Base-by-base conservation (phyloP, 352 stramenopile species). In the Pythium utonaiense region DNA sequence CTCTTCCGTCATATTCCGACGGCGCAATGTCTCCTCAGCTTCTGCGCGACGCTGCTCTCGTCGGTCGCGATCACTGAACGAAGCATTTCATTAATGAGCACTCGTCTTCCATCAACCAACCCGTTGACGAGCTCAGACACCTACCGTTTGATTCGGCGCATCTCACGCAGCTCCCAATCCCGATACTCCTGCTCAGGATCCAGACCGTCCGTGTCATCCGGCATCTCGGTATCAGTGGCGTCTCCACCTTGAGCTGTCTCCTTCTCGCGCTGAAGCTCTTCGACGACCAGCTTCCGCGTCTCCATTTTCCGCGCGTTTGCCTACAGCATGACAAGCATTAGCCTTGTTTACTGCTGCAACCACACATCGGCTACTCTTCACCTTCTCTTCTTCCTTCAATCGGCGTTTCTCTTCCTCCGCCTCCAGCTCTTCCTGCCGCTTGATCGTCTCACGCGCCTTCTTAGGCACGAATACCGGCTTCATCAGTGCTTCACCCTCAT, bases 1-100 rank as follows among this genome's bases (percentile, higher is more conserved):
- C 64, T 98, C 96, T 57, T 98, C 94, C 28, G 97, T 99, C 82
- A 99, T 81, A 40, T 94, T 93, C n/a, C 90, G 84, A 34, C 89
- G 73, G 8, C 88, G 83, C 45, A 83, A 52, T 12, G 92, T 93
- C 67, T 99, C 96, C 36, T 84, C 71, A 12, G 78, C 78, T 64
- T 99, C 94, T 24, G 86, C 80, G 33, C 86, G 76, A 17, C 71
- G 71, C 57, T 90, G 64, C 64, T 96, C 78, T 30, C 87, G 85
- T 22, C 75, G 72, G 60, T 97, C 88, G 5, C 80, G 87, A 25
- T 98, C 89, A 54, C 85, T 94, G 3, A 49, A 58, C 19, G 12
- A 41, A 28, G 22, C 25, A 14, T 31, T 17, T 16, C 6, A 14
- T 1, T 45, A n/a, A n/a, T 47, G n/a, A 45, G 30, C 7, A 14